phyloP scores from a whole-genome alignment of 2,329 filamentous ascomycete genomes.

The Proliferodiscus dingleyae region DNA sequence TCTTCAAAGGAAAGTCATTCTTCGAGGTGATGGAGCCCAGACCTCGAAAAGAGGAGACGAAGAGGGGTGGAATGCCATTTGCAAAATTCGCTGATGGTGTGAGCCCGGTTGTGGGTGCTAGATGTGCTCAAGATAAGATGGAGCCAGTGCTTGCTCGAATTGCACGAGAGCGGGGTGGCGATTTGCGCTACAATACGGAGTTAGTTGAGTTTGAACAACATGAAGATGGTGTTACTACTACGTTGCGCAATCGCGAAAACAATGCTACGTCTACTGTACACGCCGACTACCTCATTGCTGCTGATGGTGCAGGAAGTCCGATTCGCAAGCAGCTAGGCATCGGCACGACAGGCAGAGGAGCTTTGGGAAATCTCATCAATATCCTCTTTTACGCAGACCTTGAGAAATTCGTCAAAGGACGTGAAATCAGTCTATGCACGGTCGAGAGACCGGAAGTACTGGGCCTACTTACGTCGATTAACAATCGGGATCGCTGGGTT shows the following conservation, averaged over 20 bases:
- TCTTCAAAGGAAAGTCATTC: conserved; percentile 14
- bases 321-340: conserved; percentile 29
- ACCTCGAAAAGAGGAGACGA: conserved; percentile 14
- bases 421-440: conserved; percentile 32
- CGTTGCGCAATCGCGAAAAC: conserved; percentile 15
- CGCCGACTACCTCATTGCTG: conserved; percentile 36
- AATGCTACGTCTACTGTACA: conserved; percentile 16
- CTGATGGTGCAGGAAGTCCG: conserved; percentile 33
- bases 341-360: conserved; percentile 27
- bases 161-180: conserved; percentile 32
- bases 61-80: conserved; percentile 12
- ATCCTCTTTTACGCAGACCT: conserved; percentile 33
- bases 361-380: conserved; percentile 32
- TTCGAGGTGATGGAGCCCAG: conserved; percentile 17
- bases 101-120: conserved; percentile 25
- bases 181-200: conserved; percentile 33
- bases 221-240: conserved; percentile 25
- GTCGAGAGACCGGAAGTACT: conserved; percentile 22
- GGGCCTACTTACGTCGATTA: conserved; percentile 24
- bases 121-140: conserved; percentile 36
- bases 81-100: conserved; percentile 20
- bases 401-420: conserved; percentile 25
- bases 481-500: conserved; percentile 26
- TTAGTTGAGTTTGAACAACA: conserved; percentile 24
- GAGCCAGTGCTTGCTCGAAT: conserved; percentile 35